Percentiles rank a stretch among this genome's conserved stretches.
Evolutionary conservation across 352 stramenopile genomes (phyloP).

Genomic region (Phytophthora brassicae): DNA sequence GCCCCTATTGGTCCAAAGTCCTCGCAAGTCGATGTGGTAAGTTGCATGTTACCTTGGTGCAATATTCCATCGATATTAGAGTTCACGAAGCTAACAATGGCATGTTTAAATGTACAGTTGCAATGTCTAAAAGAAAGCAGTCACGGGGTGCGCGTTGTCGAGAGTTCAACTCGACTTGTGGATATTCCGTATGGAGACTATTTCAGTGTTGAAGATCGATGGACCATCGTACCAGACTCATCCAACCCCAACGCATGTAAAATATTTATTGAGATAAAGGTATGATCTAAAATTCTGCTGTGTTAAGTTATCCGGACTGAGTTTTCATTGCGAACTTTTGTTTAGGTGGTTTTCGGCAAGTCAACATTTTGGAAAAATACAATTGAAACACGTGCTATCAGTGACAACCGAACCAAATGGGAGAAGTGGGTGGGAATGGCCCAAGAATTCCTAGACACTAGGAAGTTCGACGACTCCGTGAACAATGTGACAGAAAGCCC

Average conservation of each 20-base stretch:
- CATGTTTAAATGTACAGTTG: slow-evolving; percentile 32
- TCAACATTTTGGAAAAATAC: slow-evolving; percentile 85
- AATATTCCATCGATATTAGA: background rate
- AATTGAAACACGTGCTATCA: slow-evolving; percentile 73
- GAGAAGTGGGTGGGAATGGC: slow-evolving; percentile 67
- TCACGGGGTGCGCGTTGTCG: slow-evolving; percentile 49
- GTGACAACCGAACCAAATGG: slow-evolving; percentile 78
- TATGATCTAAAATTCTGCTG: slow-evolving; percentile 5
- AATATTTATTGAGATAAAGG: slow-evolving; percentile 80
- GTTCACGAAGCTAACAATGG: slow-evolving; percentile 5
- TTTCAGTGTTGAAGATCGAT: slow-evolving; percentile 85
- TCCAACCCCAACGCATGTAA: slow-evolving; percentile 48
- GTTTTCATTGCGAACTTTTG: background rate
- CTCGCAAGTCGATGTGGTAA: slow-evolving; percentile 76
- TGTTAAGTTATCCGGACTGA: slow-evolving; percentile 2
- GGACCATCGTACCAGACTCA: slow-evolving; percentile 63
- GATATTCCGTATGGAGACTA: slow-evolving; percentile 89
- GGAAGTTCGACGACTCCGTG: slow-evolving; percentile 6
- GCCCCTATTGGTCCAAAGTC: slow-evolving; percentile 82
- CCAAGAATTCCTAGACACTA: slow-evolving; percentile 45
- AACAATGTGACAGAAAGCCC: slow-evolving; percentile 13
- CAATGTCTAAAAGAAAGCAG: slow-evolving; percentile 62
- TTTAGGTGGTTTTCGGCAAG: slow-evolving; percentile 75
- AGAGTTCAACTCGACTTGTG: slow-evolving; percentile 76
- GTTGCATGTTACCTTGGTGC: no score